A percentile compares a stretch with the other conserved stretches of the same genome.
phyloP scores from a whole-genome alignment of 352 stramenopile genomes.

The Pythium myriotylum region DNA sequence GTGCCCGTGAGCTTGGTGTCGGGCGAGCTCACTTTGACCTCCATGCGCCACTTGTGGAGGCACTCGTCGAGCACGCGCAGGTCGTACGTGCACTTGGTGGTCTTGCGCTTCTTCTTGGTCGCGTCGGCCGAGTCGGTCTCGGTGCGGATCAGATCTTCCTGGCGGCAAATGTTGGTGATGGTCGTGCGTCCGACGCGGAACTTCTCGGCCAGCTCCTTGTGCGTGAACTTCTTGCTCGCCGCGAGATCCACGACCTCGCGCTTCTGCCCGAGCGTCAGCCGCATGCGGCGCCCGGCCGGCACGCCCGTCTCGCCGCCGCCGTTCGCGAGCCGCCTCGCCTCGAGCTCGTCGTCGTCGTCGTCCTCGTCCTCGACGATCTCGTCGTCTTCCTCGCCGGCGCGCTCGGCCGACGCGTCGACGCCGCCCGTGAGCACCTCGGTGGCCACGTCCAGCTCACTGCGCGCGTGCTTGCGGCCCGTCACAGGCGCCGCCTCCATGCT shows the following conservation, averaged over 20 bases:
- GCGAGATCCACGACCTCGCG: slow-evolving; percentile 85
- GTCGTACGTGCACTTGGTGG: slow-evolving; percentile 84
- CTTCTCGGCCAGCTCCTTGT: slow-evolving; percentile 81
- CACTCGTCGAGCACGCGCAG: slow-evolving; percentile 80
- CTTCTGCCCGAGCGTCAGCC: slow-evolving; percentile 82
- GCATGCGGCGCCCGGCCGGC: slow-evolving; percentile 52
- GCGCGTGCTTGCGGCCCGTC: slow-evolving; percentile 19
- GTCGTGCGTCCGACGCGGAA: slow-evolving; percentile 81
- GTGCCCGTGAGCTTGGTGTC: slow-evolving; percentile 83
- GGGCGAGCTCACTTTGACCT: slow-evolving; percentile 76
- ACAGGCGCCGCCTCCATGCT: slow-evolving; percentile 3
- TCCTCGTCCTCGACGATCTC: slow-evolving; percentile 17
- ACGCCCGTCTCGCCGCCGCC: slow-evolving; percentile 22
- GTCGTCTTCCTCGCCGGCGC: not conserved
- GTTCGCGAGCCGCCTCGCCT: not conserved
- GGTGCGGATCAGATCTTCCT: slow-evolving; percentile 79
- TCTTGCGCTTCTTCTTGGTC: slow-evolving; percentile 87
- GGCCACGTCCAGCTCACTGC: slow-evolving; percentile 9
- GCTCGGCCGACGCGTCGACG: not conserved
- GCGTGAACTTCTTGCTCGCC: slow-evolving; percentile 85
- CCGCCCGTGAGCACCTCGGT: slow-evolving; percentile 14
- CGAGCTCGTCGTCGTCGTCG: slow-evolving; percentile 11
- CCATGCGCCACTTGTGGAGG: slow-evolving; percentile 89
- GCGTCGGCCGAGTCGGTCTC: slow-evolving; percentile 87
- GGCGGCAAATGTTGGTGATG: slow-evolving; percentile 87